Conservation (phyloP, 1,139 yeast genomes). For the Geotrichum candidum region DNA sequence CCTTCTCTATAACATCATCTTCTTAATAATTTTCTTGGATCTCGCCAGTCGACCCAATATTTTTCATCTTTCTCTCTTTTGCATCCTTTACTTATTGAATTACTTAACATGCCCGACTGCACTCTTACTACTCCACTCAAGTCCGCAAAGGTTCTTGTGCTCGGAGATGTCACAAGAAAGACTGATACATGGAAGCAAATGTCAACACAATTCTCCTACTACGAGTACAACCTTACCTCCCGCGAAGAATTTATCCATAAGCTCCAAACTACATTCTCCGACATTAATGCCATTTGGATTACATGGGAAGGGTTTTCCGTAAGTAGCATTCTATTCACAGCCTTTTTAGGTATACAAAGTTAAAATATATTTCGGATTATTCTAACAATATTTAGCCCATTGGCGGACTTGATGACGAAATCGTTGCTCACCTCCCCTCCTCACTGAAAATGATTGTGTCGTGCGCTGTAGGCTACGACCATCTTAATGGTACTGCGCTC, state of each 20-base stretch:
- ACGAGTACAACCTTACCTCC: conserved; percentile 17
- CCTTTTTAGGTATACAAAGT: background rate
- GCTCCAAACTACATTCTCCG: conserved; percentile 17
- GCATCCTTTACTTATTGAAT: background rate
- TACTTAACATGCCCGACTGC: conserved; percentile 9
- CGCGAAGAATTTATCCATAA: conserved; percentile 21
- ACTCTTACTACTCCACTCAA: background rate
- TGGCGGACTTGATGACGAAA: conserved; percentile 32
- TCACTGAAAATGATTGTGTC: conserved; percentile 52
- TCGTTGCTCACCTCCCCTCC: conserved; percentile 48
- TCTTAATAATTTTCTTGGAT: background rate
- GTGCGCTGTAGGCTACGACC: conserved; percentile 69
- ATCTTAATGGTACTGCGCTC: conserved; percentile 45
- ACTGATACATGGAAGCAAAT: conserved; percentile 11
- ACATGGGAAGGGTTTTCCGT: conserved; percentile 24
- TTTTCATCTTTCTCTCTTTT: background rate
- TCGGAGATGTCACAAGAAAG: conserved; percentile 17
- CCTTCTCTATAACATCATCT: background rate
- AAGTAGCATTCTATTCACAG: conserved; percentile 3
- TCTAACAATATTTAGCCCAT: conserved; percentile 15
- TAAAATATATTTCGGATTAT: background rate
- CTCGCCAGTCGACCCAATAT: background rate
- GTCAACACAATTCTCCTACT: conserved; percentile 3
- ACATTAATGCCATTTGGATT: conserved; percentile 23
- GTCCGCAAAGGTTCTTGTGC: conserved; percentile 19